Base-by-base conservation (phyloP, 257 asterid genomes). In the Solanum habrochaites region DNA sequence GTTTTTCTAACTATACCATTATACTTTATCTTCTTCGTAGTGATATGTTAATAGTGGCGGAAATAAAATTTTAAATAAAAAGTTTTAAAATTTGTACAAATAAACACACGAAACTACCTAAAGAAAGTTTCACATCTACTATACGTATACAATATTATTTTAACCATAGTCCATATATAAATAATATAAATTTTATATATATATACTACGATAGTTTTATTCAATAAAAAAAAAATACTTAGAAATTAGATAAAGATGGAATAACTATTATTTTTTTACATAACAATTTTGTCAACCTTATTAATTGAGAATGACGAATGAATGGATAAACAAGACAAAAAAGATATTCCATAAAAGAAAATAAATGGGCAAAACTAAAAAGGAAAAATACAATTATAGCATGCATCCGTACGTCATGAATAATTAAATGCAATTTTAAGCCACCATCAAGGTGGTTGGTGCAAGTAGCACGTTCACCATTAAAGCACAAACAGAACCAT, bases 1-100 rank as follows among this genome's bases (percentile, higher is more conserved):
- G 13, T 42, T 9, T 42, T 42, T 42, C 4, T 42, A 42, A 42
- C 0, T 10, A 42, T 1, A 10, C 11, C 4, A 42, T 9, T 42
- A 9, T 42, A 42, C 13, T 42, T 42, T 42, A 42, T 42, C 13
- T 10, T 42, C 47, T 42, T 0, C 2, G 0, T 9, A 2, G 4
- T 42, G 2, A 40, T 0, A 40, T 0, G 3, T 40, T 0, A 0
- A 40, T 8, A 40, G 1, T 37, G 40, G 0, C 40, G 0, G 0
- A 7, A 7, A 0, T 39, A 2, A 39, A 1, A 7, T 7, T 37
- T 39, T 39, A 6, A 39, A 39, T 39, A 39, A 39, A 0, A 1
- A 7, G 0, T 1, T 6, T 39, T 0, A 39, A 39, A 39, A 39
- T 39, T 0, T 39, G 7, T 7, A 39, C 2, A 39, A 39, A 39